A percentile compares a stretch with the other conserved stretches of the same genome.
These are phyloP conservation scores for Chimonanthus praecox DNA, from an alignment of 164 flowering plant species.

Conservation along the genomic window DNA sequence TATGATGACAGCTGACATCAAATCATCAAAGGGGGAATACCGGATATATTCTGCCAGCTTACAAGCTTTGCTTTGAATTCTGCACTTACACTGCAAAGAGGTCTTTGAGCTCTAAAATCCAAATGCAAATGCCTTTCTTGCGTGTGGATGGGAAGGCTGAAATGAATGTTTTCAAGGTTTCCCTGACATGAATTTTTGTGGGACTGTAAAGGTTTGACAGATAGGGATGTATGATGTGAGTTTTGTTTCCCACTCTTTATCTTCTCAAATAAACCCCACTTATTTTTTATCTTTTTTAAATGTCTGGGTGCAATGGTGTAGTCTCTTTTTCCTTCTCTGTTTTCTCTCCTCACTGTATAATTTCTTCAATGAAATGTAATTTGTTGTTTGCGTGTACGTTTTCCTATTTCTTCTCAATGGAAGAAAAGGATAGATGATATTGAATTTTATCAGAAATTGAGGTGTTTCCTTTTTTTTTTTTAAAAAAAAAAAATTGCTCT, in stretches of 20 bases:
- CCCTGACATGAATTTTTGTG: background rate
- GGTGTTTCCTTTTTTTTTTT: no score
- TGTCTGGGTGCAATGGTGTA: background rate
- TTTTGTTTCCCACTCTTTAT: background rate
- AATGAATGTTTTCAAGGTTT: background rate
- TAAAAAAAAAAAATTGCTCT: no score
- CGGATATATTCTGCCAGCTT: background rate
- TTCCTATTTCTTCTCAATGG: no score
- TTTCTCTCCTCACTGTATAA: no score
- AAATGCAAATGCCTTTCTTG: background rate
- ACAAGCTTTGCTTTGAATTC: background rate
- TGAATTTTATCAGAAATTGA: no score
- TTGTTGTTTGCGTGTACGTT: no score
- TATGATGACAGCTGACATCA: no score
- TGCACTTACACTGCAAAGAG: no score
- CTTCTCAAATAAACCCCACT: background rate
- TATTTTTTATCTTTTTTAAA: background rate
- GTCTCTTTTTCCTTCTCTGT: background rate
- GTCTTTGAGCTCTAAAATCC: background rate
- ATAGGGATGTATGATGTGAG: background rate
- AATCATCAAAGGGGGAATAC: background rate
- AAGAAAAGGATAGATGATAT: no score
- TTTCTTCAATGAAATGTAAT: no score
- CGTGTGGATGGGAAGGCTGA: background rate
- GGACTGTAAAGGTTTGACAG: background rate